These are phyloP conservation scores for Ophiostoma ips DNA, from an alignment of 2,329 filamentous ascomycete genomes.

Conservation along the genomic window DNA sequence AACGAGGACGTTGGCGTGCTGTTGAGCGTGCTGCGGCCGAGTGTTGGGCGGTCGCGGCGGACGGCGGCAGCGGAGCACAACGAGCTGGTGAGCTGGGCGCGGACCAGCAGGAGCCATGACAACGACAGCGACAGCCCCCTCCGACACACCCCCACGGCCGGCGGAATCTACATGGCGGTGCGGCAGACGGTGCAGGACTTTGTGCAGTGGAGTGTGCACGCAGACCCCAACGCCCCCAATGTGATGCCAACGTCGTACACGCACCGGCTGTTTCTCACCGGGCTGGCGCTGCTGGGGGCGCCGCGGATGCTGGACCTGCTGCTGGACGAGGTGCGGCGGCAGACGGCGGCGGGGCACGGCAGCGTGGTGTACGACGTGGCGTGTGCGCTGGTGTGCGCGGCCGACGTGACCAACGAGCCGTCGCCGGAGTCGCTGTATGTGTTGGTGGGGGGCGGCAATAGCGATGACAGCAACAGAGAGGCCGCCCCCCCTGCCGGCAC, in stretches of 20 bases:
- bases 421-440: constrained; percentile 18
- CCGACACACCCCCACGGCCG: constrained; percentile 24
- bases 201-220: constrained; percentile 51
- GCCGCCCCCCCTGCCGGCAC: constrained; percentile 13
- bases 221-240: constrained; percentile 32
- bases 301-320: constrained; percentile 46
- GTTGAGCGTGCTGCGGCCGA: constrained; percentile 48
- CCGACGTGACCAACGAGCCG: constrained; percentile 34
- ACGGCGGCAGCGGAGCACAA: constrained; percentile 48
- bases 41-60: constrained; percentile 42
- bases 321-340: constrained; percentile 51
- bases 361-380: constrained; percentile 55
- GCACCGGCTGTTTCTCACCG: constrained; percentile 53
- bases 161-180: constrained; percentile 43
- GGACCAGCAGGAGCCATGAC: neutral
- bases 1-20: constrained; percentile 58
- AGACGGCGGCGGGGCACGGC: constrained; percentile 44
- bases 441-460: neutral
- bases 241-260: constrained; percentile 53
- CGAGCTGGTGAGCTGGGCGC: constrained; percentile 55
- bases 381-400: constrained; percentile 54
- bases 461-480: neutral
- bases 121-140: constrained; percentile 20
- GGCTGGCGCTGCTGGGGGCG: constrained; percentile 46
- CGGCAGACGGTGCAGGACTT: constrained; percentile 49